Conservation (phyloP, 2,329 filamentous ascomycete genomes). For the Ophiocordyceps australis region DNA sequence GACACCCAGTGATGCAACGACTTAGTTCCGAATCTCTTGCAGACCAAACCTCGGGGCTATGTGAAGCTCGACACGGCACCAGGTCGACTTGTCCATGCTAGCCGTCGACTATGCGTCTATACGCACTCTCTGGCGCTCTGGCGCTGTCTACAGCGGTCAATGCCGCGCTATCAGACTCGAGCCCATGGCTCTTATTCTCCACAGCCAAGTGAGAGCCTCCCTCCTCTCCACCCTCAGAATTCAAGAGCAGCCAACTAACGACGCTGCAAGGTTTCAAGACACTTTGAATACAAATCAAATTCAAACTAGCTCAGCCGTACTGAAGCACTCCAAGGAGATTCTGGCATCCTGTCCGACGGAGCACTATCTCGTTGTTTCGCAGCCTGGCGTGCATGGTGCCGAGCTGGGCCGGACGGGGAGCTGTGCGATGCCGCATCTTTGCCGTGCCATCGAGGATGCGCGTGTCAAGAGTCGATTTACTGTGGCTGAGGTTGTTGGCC, state of each 20-base stretch:
- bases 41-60: too few species aligned
- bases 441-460: constrained; percentile 16
- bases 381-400: constrained; percentile 52
- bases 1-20: constrained; percentile 2
- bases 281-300: constrained; percentile 20
- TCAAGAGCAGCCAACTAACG: constrained; percentile 2
- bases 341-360: constrained; percentile 54
- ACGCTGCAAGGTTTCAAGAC: constrained; percentile 13
- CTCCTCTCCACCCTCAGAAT: constrained; percentile 2
- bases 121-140: constrained; percentile 28
- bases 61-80: too few species aligned
- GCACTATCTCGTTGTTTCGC: constrained; percentile 60
- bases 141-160: constrained; percentile 37
- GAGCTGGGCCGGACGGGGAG: constrained; percentile 40
- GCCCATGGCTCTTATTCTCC: constrained; percentile 79
- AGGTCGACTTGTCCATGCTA: too few species aligned
- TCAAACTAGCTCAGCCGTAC: constrained; percentile 26
- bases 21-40: too few species aligned
- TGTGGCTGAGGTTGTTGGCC: constrained; percentile 40
- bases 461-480: constrained; percentile 20
- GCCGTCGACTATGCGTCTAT: constrained; percentile 32
- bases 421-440: constrained; percentile 35
- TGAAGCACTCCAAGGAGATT: constrained; percentile 24
- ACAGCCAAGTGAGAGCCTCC: constrained; percentile 42
- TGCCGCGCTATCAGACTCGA: constrained; percentile 71